Base-by-base conservation (phyloP, 768 basidiomycete genomes). In the Pisolithus marmoratus region DNA sequence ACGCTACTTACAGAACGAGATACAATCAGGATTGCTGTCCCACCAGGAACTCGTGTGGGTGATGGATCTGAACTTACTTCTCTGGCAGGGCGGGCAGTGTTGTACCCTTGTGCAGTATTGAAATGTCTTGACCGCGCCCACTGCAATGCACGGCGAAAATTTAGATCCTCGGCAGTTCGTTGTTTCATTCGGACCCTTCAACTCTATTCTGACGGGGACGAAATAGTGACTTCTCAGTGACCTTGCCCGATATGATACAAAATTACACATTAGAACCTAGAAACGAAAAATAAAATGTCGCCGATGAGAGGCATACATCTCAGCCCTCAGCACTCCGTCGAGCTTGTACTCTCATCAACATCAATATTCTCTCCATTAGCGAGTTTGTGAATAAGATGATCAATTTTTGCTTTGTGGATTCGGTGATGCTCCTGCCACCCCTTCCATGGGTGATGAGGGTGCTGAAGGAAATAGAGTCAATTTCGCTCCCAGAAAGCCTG, bases 371-470 rank as follows among this genome's bases (percentile, higher is more conserved):
- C 82, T 12, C 87, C 88, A 27, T 74, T 74, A 11, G 63, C 62
- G 19, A 92, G 64, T 57, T 77, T 74, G 53, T 81, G 72, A 40
- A 89, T 85, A 38, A 88, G 77, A 68, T 90, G 83, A 60, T 91
- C 90, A 55, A 92, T 90, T 63, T 88, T 90, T 12, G 81, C 76
- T 63, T 91, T 92, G 65, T 92, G 90, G 60, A 91, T 90, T 40
- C 90, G 80, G 64, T 91, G 85, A 63, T 92, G 90, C 60, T 93
- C 90, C 66, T 93, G 90, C 90, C 90, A 93, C 14, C 90, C 90
- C 65, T 93, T 93, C 90, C 90, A 93, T 3, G 90, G 90, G 71
- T 93, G 90, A 63, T 91, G 87, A 2, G 89, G 81, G 66, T 91
- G 78, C 90, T 93, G 60, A 34, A 34, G 17, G 20, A 53, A 37